Evolutionary conservation across 1,284 basidiomycete species (phyloP).

Genomic region (Quambalaria eucalypti): DNA sequence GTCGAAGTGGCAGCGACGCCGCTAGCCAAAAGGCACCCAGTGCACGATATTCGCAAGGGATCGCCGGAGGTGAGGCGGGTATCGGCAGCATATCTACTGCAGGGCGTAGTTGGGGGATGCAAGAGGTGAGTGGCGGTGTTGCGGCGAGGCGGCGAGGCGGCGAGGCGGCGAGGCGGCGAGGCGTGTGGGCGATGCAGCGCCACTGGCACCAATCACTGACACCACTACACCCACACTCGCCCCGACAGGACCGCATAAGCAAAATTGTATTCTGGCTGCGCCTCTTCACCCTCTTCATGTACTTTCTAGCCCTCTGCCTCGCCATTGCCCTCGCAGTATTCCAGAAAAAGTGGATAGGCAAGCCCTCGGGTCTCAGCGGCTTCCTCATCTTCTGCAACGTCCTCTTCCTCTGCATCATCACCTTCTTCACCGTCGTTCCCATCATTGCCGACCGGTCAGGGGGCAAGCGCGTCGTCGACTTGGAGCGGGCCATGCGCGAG

Average conservation of each 20-base stretch:
- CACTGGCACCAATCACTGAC: too few relatives aligned
- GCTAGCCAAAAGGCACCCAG: too few relatives aligned
- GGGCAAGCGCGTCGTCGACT: conserved; percentile 17
- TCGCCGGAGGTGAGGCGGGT: too few relatives aligned
- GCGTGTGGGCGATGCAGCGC: too few relatives aligned
- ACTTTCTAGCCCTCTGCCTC: conserved; percentile 21
- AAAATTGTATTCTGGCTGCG: neutral
- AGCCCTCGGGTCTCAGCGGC: conserved; percentile 33
- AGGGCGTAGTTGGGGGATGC: too few relatives aligned
- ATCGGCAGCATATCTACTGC: too few relatives aligned
- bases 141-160: neutral
- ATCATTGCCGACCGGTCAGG: conserved; percentile 12
- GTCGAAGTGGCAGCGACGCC: too few relatives aligned
- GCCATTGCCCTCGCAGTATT: conserved; percentile 29
- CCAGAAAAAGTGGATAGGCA: conserved; percentile 30
- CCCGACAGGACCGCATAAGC: neutral
- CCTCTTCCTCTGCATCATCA: conserved; percentile 17
- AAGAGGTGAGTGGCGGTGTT: too few relatives aligned
- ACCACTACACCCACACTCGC: too few relatives aligned
- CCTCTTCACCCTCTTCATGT: conserved; percentile 13
- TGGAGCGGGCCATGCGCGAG: conserved; percentile 22
- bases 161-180: neutral
- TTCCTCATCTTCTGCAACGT: conserved; percentile 26
- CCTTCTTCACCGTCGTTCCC: conserved; percentile 12
- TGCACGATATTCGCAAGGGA: too few relatives aligned